Base-by-base conservation (phyloP, 495 filamentous ascomycete genomes). In the Margaritispora aquatica region DNA sequence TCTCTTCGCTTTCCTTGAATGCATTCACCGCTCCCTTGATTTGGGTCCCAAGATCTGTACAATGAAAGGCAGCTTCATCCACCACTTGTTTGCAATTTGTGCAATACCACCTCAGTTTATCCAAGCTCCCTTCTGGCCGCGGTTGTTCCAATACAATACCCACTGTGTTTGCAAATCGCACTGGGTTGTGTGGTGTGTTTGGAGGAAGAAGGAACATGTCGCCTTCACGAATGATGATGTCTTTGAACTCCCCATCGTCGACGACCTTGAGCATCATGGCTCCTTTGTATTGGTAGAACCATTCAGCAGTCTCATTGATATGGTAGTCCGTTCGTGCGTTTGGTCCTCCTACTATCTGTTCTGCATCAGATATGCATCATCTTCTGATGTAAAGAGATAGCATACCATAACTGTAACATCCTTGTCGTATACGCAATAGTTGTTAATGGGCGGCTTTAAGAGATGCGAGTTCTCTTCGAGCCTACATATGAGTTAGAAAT, bases 241-340 rank as follows among this genome's bases (percentile, higher is more conserved):
- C 94, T 56, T 82, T 79, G 73, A 96, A 96, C 9, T 21, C 23
- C 24, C 76, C 77, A 10, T 75, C 80, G 55, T 85, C 82, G 29
- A 97, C 91, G 1, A 94, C 89, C 67, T 95, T 96, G 51, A 98
- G 85, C 20, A 97, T 77, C 94, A 98, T 96, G 24, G 83, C 83
- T 51, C 94, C 94, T 58, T 84, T 83, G 77, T 96, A 88, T 70
- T 97, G 93, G 79, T 95, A 98, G 81, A 97, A 98, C 84, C 91
- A 97, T 68, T 98, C 94, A 7, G 94, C 85, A 0, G 94, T 98
- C 53, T 85, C 76, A 77, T 98, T 98, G 78, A 98, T 96, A 79
- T 97, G 94, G 77, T 96, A 98, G 79, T 97, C 95, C 52, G 92
- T 96, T 61, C 94, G 85, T 17, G 90, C 90, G 72, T 98, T 98